Evolutionary conservation across 148 eudicot genomes (phyloP), one percentile per base, ranked within the genome.

Genomic region (Chenopodium album): DNA sequence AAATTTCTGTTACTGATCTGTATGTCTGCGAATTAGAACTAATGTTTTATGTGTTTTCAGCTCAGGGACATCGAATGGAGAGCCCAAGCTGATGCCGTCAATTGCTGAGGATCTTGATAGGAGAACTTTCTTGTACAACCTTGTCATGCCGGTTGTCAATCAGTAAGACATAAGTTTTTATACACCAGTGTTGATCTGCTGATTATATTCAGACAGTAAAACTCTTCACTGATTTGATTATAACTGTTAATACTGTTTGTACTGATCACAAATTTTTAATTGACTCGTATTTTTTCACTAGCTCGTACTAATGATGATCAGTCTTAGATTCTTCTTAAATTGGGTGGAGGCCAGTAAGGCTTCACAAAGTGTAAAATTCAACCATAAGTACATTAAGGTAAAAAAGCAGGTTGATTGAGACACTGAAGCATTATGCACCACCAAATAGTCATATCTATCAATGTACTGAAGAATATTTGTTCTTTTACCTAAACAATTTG

Each of bases 61-160:
- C 82, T 93, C 97, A 7, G 97, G 97, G 31, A 93, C 97, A 14
- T 93, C 97, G 2, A 90, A 88, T 66, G 95, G 95, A 76, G 90
- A 90, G 83, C 94, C 93, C 0, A 93, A 90, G 86, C 54, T 93
- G 88, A 86, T 92, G 89, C 97, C 97, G 13, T 84, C 97, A 13
- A 93, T 92, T 73, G 93, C 90, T 1, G 97, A 93, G 80, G 97
- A 93, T 83, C 89, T 92, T 79, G 93, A 90, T 73, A 91, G 97
- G 71, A 86, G 95, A 20, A 90, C 97, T 60, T 89, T 90, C 67
- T 75, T 93, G 46, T 92, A 93, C 67, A 92, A 90, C 80, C 92
- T 93, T 79, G 79, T 88, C 82, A 92, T 90, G 95, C 95, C 95
- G 3, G 87, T 93, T 37, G 79, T 92, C 60, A 92, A 88, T 83